phyloP scores from a whole-genome alignment of 83 land plant species.

The Diphasiastrum complanatum region DNA sequence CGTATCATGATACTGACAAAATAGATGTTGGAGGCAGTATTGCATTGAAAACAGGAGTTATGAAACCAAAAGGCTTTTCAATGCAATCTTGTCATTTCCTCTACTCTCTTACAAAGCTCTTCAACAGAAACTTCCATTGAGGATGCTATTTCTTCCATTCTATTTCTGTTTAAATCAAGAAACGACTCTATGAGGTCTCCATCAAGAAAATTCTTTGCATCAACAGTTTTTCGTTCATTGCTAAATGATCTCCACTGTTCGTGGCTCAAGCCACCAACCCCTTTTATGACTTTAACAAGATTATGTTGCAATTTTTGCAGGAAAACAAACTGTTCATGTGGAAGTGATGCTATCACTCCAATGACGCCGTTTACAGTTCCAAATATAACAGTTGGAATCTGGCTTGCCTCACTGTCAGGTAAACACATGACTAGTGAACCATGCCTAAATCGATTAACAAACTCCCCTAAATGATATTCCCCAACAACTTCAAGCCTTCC shows the following conservation, averaged over 20 bases:
- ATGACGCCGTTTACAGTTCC: slow-evolving; percentile 96
- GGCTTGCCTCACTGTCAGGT: slow-evolving; percentile 84
- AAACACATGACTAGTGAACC: slow-evolving; percentile 98
- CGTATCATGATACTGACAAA: too few relatives aligned
- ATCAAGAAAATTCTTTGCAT: slow-evolving; percentile 81
- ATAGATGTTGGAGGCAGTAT: too few relatives aligned
- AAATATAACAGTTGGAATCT: slow-evolving; percentile 91
- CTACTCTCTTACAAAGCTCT: slow-evolving; percentile 94
- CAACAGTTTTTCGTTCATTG: slow-evolving; percentile 82
- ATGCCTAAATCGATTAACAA: slow-evolving; percentile 88
- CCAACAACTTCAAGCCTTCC: slow-evolving; percentile 93
- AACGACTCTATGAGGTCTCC: slow-evolving; percentile 96
- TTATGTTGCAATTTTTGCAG: slow-evolving; percentile 76
- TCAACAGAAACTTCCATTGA: slow-evolving; percentile 74
- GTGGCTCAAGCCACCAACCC: slow-evolving; percentile 94
- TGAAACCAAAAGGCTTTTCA: slow-evolving; percentile 26
- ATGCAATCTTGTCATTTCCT: slow-evolving; percentile 93
- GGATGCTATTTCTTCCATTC: slow-evolving; percentile 81
- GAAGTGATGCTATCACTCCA: slow-evolving; percentile 95
- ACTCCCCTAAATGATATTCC: slow-evolving; percentile 93
- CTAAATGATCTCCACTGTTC: slow-evolving; percentile 99
- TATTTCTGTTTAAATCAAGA: slow-evolving; percentile 59
- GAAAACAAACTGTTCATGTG: slow-evolving; percentile 85
- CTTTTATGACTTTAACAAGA: slow-evolving; percentile 88
- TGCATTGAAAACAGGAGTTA: too few relatives aligned